Base-by-base conservation (phyloP, 140 eudicot species). In the Senecio squalidus region DNA sequence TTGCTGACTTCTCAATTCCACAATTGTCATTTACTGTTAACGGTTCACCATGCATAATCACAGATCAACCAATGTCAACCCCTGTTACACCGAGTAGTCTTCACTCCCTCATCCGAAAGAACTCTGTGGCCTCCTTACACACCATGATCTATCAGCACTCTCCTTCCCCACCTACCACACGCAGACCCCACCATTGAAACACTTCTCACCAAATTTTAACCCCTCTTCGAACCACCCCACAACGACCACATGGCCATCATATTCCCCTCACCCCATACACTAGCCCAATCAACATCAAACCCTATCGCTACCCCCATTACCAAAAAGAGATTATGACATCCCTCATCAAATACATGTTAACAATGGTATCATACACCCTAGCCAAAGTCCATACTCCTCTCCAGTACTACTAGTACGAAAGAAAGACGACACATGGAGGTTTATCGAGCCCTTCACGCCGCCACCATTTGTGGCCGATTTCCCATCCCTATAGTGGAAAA, bases 261-360 rank as follows among this genome's bases (percentile, higher is more conserved):
- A 54, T 54, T 8, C 60, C 60, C 25, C 40, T 54, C 13, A 0
- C 14, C 14, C 60, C 60, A 20, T 26, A 54, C 41, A 54, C 25
- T 0, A n/a, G 16, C 5, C 60, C 60, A n/a, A n/a, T n/a, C n/a
- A n/a, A n/a, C n/a, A n/a, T n/a, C n/a, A n/a, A n/a, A n/a, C n/a
- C n/a, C n/a, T 54, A 54, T 27, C 60, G 60, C 25, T 54, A 54
- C 60, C 60, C 60, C n/a, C 60, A 54, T n/a, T 54, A 54, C 23
- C 60, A 54, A 29, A 54, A 52, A 54, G 40, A 28, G 40, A 53
- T 53, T 0, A 53, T 53, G 59, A 53, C 59, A 28, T 28, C 59
- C 11, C 39, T 27, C 1, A 53, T 53, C 59, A 53, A n/a, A 4
- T 22, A 27, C 38, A 53, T 53, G 58, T 15, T 53, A n/a, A 7